phyloP scores from a whole-genome alignment of 257 asterid species.

The Thymus quinquecostatus region DNA sequence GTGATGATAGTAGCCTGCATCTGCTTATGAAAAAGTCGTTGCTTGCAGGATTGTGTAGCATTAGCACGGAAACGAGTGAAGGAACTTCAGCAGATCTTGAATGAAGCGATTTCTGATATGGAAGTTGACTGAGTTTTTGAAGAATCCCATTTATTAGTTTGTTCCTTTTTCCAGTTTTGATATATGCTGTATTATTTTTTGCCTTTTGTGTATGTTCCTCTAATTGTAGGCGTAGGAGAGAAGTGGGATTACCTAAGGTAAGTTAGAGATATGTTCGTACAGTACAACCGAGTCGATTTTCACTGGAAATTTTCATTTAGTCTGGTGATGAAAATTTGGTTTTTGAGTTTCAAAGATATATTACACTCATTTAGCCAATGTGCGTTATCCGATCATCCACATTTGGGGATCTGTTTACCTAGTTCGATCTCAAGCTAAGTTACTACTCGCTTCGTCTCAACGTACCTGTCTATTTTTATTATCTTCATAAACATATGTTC shows the following conservation, averaged over 20 bases:
- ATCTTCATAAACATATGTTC: too few species aligned
- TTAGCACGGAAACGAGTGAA: slow-evolving; percentile 64
- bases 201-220: not conserved
- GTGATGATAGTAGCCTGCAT: slow-evolving; percentile 2
- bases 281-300: not conserved
- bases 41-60: slow-evolving; percentile 69
- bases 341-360: not conserved
- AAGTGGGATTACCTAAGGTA: not conserved
- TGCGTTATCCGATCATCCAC: too few species aligned
- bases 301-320: not conserved
- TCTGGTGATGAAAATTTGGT: too few species aligned
- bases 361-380: too few species aligned
- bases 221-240: slow-evolving; percentile 22
- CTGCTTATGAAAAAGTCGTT: slow-evolving; percentile 21
- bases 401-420: too few species aligned
- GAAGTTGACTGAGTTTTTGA: slow-evolving; percentile 53
- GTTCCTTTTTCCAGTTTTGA: not conserved
- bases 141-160: not conserved
- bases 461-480: too few species aligned
- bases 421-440: too few species aligned
- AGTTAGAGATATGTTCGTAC: slow-evolving; percentile 22
- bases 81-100: slow-evolving; percentile 64
- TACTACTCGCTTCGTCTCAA: too few species aligned
- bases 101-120: slow-evolving; percentile 77
- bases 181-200: not conserved